Base-by-base conservation (phyloP, 139 green algal genomes). In the Chlamydomonas sp. region DNA sequence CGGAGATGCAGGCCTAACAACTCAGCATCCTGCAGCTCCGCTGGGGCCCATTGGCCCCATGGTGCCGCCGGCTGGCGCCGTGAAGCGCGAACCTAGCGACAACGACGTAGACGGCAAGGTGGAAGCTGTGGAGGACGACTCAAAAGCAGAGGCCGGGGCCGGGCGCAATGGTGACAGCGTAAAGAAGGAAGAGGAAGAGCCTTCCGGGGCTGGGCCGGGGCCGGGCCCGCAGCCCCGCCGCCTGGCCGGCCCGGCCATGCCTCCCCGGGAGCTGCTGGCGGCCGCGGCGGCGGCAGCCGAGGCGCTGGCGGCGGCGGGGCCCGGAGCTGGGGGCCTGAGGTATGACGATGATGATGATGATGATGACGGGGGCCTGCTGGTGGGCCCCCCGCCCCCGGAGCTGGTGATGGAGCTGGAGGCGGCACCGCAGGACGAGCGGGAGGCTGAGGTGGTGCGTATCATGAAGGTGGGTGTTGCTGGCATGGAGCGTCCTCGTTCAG, bases 321-420 rank as follows among this genome's bases (percentile, higher is more conserved):
- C 68, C 0, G 59, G 68, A 20, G 58, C 16, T 2, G 49, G 58
- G 63, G n/a, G 5, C 7, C n/a, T n/a, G 4, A 62, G 60, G n/a
- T 78, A n/a, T 2, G 57, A 57, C 5, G 92, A 84, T 17, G 91
- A 89, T n/a, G 91, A 87, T 12, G 91, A 87, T 14, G 88, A 86
- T 6, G 91, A 83, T 61, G 87, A 84, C 58, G 83, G 85, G 58
- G 91, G 90, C 10, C 63, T 90, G 6, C 9, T 97, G 80, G 90
- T 97, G 20, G 96, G 95, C 4, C 95, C 95, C 1, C 83, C 91
- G 59, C 95, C 96, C 6, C 95, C 94, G 74, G 96, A 97, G n/a
- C 67, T 96, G 71, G 69, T 91, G 4, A 89, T 91, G 61, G 95
- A 96, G 88, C 77, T 90, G 61, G 94, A 95, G 17, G 87, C 88